Evolutionary conservation across 1,284 basidiomycete species (phyloP).

Genomic region (Leccinum angustisporum): DNA sequence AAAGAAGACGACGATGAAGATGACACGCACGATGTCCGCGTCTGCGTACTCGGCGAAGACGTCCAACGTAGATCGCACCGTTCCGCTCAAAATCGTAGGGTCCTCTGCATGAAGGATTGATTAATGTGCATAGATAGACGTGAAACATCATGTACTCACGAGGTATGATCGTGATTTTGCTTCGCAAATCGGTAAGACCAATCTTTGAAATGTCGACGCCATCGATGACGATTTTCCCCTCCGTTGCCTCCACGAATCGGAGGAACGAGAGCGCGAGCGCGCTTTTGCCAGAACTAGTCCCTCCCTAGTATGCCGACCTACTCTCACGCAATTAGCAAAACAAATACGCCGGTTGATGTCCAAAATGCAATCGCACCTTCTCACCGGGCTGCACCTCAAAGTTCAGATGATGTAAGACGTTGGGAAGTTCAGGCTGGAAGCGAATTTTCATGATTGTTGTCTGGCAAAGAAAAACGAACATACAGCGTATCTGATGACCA

Average conservation of each 20-base stretch:
- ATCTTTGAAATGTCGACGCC: constrained; percentile 84
- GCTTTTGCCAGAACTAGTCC: constrained; percentile 85
- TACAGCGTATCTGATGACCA: constrained; percentile 87
- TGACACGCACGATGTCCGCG: constrained; percentile 67
- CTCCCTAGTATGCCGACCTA: constrained; percentile 85
- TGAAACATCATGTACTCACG: constrained; percentile 46
- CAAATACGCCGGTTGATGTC: neutral
- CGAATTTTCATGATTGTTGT: constrained; percentile 2
- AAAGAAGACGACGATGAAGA: neutral
- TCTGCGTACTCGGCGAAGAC: constrained; percentile 90
- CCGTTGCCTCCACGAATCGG: constrained; percentile 89
- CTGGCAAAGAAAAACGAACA: constrained; percentile 27
- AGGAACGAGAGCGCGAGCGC: constrained; percentile 93
- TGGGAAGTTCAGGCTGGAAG: constrained; percentile 73
- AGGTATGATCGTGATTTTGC: constrained; percentile 89
- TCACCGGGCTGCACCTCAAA: constrained; percentile 79
- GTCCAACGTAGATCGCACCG: constrained; percentile 84
- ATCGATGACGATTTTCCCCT: constrained; percentile 84
- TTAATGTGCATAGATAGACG: neutral
- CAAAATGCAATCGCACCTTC: constrained; percentile 45
- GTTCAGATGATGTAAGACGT: constrained; percentile 81
- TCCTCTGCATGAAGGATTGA: constrained; percentile 56
- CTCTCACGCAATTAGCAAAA: constrained; percentile 7
- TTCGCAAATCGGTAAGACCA: constrained; percentile 86
- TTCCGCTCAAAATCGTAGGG: constrained; percentile 87